phyloP scores from a whole-genome alignment of 1,284 basidiomycete genomes.

The Cryptococcus sp. region DNA sequence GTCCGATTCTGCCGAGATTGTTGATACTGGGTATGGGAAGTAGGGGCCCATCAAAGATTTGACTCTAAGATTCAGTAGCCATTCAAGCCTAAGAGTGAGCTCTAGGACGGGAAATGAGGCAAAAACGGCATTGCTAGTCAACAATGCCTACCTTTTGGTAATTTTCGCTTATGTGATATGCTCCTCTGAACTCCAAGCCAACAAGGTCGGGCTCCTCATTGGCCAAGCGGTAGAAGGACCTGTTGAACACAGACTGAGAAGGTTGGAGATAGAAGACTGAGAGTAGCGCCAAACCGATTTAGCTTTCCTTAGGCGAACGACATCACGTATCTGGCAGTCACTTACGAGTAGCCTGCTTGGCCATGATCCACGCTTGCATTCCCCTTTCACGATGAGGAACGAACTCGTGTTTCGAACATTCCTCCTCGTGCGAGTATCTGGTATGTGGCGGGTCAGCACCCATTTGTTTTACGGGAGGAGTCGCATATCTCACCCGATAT shows the following conservation, averaged over 20 bases:
- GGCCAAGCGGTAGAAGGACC: slow-evolving; percentile 1
- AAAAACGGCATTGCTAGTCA: neutral
- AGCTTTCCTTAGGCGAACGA: too few species aligned
- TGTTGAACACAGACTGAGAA: slow-evolving; percentile 6
- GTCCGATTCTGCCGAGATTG: slow-evolving; percentile 7
- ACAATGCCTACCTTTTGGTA: slow-evolving; percentile 2
- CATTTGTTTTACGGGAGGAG: too few species aligned
- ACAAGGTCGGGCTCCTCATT: neutral
- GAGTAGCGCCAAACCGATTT: too few species aligned
- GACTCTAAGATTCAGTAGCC: too few species aligned
- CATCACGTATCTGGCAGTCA: neutral
- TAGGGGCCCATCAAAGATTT: too few species aligned
- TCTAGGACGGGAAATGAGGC: neutral
- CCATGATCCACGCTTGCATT: slow-evolving; percentile 2
- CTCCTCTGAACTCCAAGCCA: slow-evolving; percentile 2
- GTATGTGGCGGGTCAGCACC: too few species aligned
- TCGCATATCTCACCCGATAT: slow-evolving; percentile 5
- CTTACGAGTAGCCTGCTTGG: slow-evolving; percentile 8
- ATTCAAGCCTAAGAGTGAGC: neutral
- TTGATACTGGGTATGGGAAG: too few species aligned
- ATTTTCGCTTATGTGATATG: slow-evolving; percentile 2
- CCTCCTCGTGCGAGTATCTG: slow-evolving; percentile 8
- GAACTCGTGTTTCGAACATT: slow-evolving; percentile 1
- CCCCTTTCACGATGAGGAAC: slow-evolving; percentile 1
- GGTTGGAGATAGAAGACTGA: too few species aligned